Conservation (phyloP, 1,284 basidiomycete species). For the Puccinia polysora region DNA sequence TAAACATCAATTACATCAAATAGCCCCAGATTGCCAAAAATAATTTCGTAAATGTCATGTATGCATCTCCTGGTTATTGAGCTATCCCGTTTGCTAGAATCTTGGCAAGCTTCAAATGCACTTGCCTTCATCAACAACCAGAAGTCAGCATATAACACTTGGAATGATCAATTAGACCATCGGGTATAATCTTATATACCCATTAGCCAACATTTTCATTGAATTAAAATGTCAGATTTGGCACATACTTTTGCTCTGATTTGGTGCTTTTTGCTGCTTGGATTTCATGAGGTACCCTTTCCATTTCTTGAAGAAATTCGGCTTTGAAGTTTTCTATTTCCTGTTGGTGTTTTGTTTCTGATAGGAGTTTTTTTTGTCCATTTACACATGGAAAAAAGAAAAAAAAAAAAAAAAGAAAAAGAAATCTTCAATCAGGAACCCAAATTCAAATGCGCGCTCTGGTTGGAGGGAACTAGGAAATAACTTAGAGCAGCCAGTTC, state of each 20-base stretch:
- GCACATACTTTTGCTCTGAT: slow-evolving; percentile 9
- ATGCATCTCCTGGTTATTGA: too few relatives aligned
- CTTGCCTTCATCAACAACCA: slow-evolving; percentile 2
- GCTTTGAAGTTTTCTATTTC: slow-evolving; percentile 12
- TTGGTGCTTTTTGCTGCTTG: slow-evolving; percentile 18
- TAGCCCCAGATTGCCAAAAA: too few relatives aligned
- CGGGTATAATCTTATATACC: too few relatives aligned
- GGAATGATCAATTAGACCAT: too few relatives aligned
- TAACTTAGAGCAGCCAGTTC: slow-evolving; percentile 12
- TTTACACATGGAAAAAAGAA: background rate
- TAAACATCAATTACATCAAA: too few relatives aligned
- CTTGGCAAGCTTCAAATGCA: slow-evolving; percentile 21
- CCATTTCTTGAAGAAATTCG: background rate
- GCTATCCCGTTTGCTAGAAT: slow-evolving; percentile 17
- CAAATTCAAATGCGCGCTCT: too few relatives aligned
- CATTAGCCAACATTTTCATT: background rate
- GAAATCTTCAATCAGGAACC: too few relatives aligned
- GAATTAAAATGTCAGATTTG: background rate
- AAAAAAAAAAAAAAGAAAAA: background rate
- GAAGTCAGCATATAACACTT: background rate
- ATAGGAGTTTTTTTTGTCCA: too few relatives aligned
- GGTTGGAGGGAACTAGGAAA: background rate
- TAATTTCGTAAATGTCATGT: too few relatives aligned
- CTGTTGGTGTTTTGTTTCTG: slow-evolving; percentile 2
- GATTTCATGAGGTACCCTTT: slow-evolving; percentile 6